Base-by-base conservation (phyloP, 345 rosid genomes). In the Euphorbia lathyris region DNA sequence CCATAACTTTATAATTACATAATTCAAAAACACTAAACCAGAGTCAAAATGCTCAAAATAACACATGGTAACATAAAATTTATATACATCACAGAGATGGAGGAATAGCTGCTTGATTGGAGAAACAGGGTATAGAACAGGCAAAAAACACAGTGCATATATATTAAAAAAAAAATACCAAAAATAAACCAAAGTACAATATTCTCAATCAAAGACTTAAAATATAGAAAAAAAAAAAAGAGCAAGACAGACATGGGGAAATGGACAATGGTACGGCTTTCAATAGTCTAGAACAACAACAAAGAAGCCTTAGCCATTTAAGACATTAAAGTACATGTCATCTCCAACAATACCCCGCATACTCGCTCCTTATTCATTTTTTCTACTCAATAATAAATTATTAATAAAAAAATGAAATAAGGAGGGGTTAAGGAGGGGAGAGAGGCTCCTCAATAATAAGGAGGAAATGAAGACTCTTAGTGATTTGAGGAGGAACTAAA, bases 1-100 rank as follows among this genome's bases (percentile, higher is more conserved):
- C 42, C 72, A 76, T 38, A 50, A 40, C 43, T 50, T 68, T 66
- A 74, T 38, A 27, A 70, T 38, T 58, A 68, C 40, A 70, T 1
- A 13, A n/a, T n/a, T n/a, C n/a, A 34, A 3, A 42, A 42, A 32
- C 26, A 68, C 16, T 4, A 38, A 25, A 72, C 19, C 50, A 72
- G 52, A 47, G 64, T 76, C 26, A 30, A 26, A 10, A 58, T 22
- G 40, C 30, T 55, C 30, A 13, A 25, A 55, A 36, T 65, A 51
- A 58, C 64, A 29, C 30, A 67, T 14, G n/a, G 9, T 13, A 53
- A 71, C 1, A 42, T 12, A 76, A 64, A 69, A 73, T 22, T 1
- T 1, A 8, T 16, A 20, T 1, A 13, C 34, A 38, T 50, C 6
- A 34, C 62, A 47, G 40, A 20, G 51, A 25, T 10, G 40, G 32